Conservation (phyloP, 1,284 basidiomycete species). For the Microbotryomycetes sp. region DNA sequence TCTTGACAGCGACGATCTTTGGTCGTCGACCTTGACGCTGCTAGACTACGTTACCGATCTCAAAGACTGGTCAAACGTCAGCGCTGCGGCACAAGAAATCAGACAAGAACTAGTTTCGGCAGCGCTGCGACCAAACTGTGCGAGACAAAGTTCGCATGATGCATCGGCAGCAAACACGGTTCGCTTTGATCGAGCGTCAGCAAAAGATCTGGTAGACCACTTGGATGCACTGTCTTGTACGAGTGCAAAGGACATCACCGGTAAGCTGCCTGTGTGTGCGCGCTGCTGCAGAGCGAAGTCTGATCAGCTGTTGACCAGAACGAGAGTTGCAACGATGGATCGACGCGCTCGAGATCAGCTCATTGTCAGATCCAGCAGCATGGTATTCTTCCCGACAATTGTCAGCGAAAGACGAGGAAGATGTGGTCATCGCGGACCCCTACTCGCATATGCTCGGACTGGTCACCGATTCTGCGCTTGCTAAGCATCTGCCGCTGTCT, state of each 20-base stretch:
- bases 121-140: too few species aligned
- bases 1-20: conserved; percentile 10
- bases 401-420: neutral
- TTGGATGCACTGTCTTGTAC: conserved; percentile 1
- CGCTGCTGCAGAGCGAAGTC: too few species aligned
- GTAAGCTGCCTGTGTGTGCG: too few species aligned
- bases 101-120: too few species aligned
- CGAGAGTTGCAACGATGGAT: conserved; percentile 1
- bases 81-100: too few species aligned
- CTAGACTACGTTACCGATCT: neutral
- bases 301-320: too few species aligned
- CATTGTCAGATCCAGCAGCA: neutral
- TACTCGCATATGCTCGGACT: conserved; percentile 3
- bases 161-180: too few species aligned
- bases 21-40: neutral
- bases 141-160: too few species aligned
- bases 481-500: neutral
- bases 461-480: neutral
- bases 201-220: conserved; percentile 1
- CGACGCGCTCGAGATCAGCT: neutral
- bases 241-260: neutral
- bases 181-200: neutral
- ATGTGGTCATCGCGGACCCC: conserved; percentile 4
- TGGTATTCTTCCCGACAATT: neutral
- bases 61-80: neutral